Percentiles rank a stretch among this genome's conserved stretches.
Conservation (phyloP, 2,329 filamentous ascomycete species). For the Hysterium pulicare region DNA sequence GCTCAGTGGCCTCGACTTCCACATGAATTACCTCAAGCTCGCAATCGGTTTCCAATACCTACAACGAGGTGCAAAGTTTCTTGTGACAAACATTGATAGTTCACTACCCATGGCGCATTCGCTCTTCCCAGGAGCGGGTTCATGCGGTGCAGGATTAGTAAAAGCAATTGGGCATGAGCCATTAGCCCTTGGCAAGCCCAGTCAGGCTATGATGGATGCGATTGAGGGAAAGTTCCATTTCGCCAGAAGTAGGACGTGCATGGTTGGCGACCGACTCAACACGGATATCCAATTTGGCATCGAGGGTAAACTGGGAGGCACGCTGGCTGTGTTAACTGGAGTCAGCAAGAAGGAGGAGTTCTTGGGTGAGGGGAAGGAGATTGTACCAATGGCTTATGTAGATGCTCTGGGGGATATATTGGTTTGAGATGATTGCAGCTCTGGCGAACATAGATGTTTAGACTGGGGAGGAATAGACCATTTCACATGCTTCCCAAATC, state of each 20-base stretch:
- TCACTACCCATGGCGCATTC: constrained; percentile 78
- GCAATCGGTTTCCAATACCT: constrained; percentile 84
- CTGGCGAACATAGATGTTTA: neutral
- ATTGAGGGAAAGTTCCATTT: constrained; percentile 95
- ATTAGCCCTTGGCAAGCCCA: constrained; percentile 84
- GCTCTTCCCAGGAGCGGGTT: constrained; percentile 89
- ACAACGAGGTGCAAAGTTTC: constrained; percentile 73
- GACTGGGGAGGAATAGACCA: neutral
- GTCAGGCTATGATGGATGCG: constrained; percentile 98
- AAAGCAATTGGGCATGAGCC: constrained; percentile 64
- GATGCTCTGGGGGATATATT: constrained; percentile 77
- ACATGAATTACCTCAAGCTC: constrained; percentile 92
- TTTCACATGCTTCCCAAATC: too few relatives aligned
- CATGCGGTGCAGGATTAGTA: constrained; percentile 72
- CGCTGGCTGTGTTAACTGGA: constrained; percentile 84
- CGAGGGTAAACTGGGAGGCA: constrained; percentile 85
- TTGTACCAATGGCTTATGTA: constrained; percentile 78
- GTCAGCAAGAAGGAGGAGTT: constrained; percentile 84
- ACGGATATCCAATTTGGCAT: constrained; percentile 96
- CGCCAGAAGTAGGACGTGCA: constrained; percentile 79
- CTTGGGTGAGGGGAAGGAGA: constrained; percentile 63
- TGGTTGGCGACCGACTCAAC: constrained; percentile 91
- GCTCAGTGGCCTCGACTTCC: constrained; percentile 86
- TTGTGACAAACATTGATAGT: constrained; percentile 91
- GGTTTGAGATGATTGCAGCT: constrained; percentile 16